Base-by-base conservation (phyloP, 495 filamentous ascomycete genomes). In the Staphylotrichum longicolle region DNA sequence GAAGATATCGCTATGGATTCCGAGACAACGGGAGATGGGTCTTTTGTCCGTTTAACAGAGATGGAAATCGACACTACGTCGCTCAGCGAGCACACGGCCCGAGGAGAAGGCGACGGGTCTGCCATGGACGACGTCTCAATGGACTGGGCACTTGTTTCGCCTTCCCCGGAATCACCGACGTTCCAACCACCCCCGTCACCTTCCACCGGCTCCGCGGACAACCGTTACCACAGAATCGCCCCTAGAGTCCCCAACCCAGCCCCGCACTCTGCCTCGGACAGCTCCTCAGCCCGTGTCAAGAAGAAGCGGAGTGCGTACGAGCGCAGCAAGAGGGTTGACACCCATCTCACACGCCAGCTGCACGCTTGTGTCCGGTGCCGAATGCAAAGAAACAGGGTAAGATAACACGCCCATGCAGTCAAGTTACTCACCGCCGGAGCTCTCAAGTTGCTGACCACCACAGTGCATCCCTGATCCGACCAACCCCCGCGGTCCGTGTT, bases 381-480 rank as follows among this genome's bases (percentile, higher is more conserved):
- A 9, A 73, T 74, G 67, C 73, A 76, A 41, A 67, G 73, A 56
- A 74, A 73, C 47, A 70, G 73, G 57, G 73, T 74, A 55, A 52
- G 65, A 57, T 3, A 7, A 27, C 2, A 46, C 30, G 37, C 15
- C 20, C 33, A 1, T 1, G 20, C 20, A 27, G 20, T 27, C 20
- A 27, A 27, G 20, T 27, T 1, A 27, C 20, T 1, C 20, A 27
- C 20, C 1, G 20, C 20, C 20, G 20, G 20, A 27, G 20, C 20
- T 1, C 20, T 27, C 20, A 37, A n/a, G 1, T n/a, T 57, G 40
- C 58, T 67, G 20, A 65, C 46, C 14, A 35, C 52, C 14, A 8
- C 42, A 75, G 72, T 76, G 74, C 30, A 63, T 68, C 27, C 72
- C 72, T 14, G 72, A 76, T 27, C 72, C 74, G 11, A 58, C 42